Percentiles rank a stretch among this genome's conserved stretches.
phyloP scores from a whole-genome alignment of 2,329 filamentous ascomycete genomes.

The Fusarium sambucinum region DNA sequence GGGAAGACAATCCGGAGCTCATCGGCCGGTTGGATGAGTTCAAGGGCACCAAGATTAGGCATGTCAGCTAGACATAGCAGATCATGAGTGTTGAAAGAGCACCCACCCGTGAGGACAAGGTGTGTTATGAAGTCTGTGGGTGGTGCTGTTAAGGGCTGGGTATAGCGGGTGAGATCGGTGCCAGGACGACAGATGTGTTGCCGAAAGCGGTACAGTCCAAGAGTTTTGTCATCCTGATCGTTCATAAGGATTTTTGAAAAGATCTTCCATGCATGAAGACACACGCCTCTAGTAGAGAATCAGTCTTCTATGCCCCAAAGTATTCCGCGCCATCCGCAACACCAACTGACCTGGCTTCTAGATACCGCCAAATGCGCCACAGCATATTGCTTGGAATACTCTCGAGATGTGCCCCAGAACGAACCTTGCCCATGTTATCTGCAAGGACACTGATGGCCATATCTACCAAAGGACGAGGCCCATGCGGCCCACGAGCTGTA shows the following conservation, averaged over 20 bases:
- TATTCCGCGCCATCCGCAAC: conserved; percentile 2
- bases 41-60: conserved; percentile 62
- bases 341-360: conserved; percentile 54
- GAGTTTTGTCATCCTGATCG: conserved; percentile 51
- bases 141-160: conserved; percentile 53
- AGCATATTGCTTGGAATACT: conserved; percentile 52
- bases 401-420: conserved; percentile 51
- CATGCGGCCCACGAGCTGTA: conserved; percentile 47
- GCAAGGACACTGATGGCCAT: conserved; percentile 56
- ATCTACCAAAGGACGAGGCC: conserved; percentile 55
- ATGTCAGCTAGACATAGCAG: conserved; percentile 57
- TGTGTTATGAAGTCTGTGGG: conserved; percentile 57
- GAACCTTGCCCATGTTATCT: conserved; percentile 53
- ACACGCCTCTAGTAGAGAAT: conserved; percentile 49
- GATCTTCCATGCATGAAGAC: conserved; percentile 57
- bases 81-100: conserved; percentile 54
- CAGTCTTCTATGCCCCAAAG: not conserved
- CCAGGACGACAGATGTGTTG: conserved; percentile 56
- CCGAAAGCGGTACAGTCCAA: conserved; percentile 56
- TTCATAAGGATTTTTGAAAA: conserved; percentile 53
- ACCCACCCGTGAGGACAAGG: conserved; percentile 55
- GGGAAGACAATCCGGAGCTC: conserved; percentile 50
- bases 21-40: conserved; percentile 58
- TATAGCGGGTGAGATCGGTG: conserved; percentile 53
- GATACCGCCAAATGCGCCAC: conserved; percentile 56